A percentile compares a stretch with the other conserved stretches of the same genome.
phyloP scores from a whole-genome alignment of 306 rosid species.

The Senna siamea region DNA sequence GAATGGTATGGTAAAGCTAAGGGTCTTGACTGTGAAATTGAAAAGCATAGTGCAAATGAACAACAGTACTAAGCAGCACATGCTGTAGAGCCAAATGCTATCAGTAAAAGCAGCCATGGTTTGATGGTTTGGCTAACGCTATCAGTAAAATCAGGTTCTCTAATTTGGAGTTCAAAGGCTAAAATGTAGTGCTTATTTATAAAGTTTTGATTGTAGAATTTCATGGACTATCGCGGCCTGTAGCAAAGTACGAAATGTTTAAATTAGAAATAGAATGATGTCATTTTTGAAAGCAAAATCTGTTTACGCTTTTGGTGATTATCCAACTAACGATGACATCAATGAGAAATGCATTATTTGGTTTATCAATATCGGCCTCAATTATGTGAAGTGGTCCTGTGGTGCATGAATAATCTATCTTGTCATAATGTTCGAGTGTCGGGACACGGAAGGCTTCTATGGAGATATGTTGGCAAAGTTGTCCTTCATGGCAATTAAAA shows the following conservation, averaged over 20 bases:
- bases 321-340: background rate
- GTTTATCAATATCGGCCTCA: background rate
- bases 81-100: slow-evolving; percentile 15
- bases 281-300: background rate
- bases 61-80: slow-evolving; percentile 15
- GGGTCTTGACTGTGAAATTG: slow-evolving; percentile 14
- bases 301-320: background rate
- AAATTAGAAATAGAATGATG: background rate
- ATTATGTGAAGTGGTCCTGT: slow-evolving; percentile 7
- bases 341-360: background rate
- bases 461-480: background rate
- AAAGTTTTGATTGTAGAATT: background rate
- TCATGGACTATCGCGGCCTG: no score
- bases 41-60: slow-evolving; percentile 27
- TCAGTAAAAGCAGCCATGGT: slow-evolving; percentile 18
- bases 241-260: no score
- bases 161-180: background rate
- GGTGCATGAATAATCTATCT: background rate
- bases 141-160: background rate
- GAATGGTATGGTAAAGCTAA: background rate
- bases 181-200: background rate
- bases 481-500: background rate
- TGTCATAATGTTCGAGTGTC: background rate
- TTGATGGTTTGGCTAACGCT: background rate
- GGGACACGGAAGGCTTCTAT: background rate